These are phyloP conservation scores for Moniliophthora roreri DNA, from an alignment of 1,284 basidiomycete genomes.

Conservation along the genomic window DNA sequence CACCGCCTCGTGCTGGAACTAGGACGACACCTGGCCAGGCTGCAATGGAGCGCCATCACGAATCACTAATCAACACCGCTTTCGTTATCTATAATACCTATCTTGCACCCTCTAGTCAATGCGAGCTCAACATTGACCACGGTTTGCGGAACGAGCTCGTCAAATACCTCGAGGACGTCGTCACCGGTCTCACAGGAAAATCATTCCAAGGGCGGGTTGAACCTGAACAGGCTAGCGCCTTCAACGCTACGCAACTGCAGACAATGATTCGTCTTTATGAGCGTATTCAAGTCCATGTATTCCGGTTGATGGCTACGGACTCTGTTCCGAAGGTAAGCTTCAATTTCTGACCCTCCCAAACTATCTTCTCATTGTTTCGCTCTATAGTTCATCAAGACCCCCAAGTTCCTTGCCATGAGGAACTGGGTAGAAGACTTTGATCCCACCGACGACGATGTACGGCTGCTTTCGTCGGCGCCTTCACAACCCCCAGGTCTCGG, in stretches of 20 bases:
- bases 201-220: constrained; percentile 77
- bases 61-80: constrained; percentile 91
- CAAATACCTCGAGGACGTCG: constrained; percentile 88
- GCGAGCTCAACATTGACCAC: constrained; percentile 98
- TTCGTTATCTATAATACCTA: constrained; percentile 95
- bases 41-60: constrained; percentile 97
- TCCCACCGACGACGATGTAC: constrained; percentile 61
- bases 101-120: constrained; percentile 91
- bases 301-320: constrained; percentile 97
- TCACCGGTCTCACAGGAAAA: constrained; percentile 74
- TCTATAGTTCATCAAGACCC: constrained; percentile 81
- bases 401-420: constrained; percentile 72
- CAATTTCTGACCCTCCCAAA: constrained; percentile 8
- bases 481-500: constrained; percentile 68
- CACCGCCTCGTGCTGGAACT: constrained; percentile 33
- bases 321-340: constrained; percentile 85
- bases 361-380: too few relatives aligned
- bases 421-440: constrained; percentile 75
- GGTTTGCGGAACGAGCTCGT: constrained; percentile 92
- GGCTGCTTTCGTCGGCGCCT: constrained; percentile 51
- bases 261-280: constrained; percentile 93
- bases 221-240: constrained; percentile 71
- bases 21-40: constrained; percentile 72
- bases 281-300: constrained; percentile 95
- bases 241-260: constrained; percentile 94